phyloP scores from a whole-genome alignment of 2,329 filamentous ascomycete species.

The Talaromyces sp. region DNA sequence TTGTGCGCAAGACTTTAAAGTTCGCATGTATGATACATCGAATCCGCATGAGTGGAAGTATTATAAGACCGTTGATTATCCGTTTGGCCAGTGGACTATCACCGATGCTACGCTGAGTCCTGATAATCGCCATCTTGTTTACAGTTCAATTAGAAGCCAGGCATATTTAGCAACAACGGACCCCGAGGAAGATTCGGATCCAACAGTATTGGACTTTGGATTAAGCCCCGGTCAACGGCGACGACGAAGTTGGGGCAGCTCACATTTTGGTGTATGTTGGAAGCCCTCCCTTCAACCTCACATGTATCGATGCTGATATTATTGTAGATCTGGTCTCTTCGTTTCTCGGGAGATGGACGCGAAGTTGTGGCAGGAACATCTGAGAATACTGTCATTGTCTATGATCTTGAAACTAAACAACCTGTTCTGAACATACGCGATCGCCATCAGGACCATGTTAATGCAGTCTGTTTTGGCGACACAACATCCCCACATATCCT shows the following conservation, averaged over 20 bases:
- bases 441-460: conserved; percentile 82
- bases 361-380: conserved; percentile 90
- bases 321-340: conserved; percentile 76
- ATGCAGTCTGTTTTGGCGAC: conserved; percentile 95
- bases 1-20: conserved; percentile 87
- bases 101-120: conserved; percentile 90
- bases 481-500: conserved; percentile 86
- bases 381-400: conserved; percentile 78
- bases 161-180: conserved; percentile 89
- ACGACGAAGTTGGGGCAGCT: conserved; percentile 36
- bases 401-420: conserved; percentile 81
- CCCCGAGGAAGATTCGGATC: conserved; percentile 77
- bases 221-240: conserved; percentile 49
- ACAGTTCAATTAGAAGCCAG: conserved; percentile 81
- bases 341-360: conserved; percentile 88
- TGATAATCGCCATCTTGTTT: conserved; percentile 89
- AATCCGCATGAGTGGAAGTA: conserved; percentile 95
- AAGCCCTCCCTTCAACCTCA: neutral
- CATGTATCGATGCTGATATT: too few relatives aligned
- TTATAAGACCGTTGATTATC: conserved; percentile 86
- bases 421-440: conserved; percentile 75
- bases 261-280: conserved; percentile 49
- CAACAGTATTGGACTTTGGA: conserved; percentile 75
- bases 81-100: conserved; percentile 90
- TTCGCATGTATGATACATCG: conserved; percentile 96